Conservation (phyloP, 148 eudicot species). For the Vaccinium vitisidaea region DNA sequence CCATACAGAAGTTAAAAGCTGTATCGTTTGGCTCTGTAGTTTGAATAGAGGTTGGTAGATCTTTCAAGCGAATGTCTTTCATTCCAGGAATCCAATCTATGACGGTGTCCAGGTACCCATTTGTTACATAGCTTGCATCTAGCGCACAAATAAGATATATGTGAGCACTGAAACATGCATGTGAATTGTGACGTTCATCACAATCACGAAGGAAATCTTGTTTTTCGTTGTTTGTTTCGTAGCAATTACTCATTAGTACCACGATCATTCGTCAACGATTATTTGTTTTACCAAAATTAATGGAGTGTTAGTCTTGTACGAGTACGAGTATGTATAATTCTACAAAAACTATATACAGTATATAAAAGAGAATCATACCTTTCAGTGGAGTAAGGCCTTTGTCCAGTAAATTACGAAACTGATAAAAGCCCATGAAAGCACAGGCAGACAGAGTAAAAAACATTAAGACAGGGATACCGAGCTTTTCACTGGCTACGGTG, state of each 20-base stretch:
- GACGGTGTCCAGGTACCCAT: slow-evolving; percentile 2
- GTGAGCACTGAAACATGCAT: not conserved
- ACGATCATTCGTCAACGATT: no score
- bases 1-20: not conserved
- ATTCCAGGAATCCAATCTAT: slow-evolving; percentile 26
- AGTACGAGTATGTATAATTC: not conserved
- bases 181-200: not conserved
- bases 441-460: slow-evolving; percentile 24
- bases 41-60: slow-evolving; percentile 6
- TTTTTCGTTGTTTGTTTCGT: no score
- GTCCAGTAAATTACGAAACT: slow-evolving; percentile 12
- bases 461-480: slow-evolving; percentile 21
- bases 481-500: slow-evolving; percentile 11
- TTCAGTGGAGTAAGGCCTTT: slow-evolving; percentile 12
- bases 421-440: slow-evolving; percentile 26
- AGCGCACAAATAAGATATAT: not conserved
- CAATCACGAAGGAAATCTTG: no score
- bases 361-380: not conserved
- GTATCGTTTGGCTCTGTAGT: not conserved
- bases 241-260: no score
- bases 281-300: not conserved
- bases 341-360: not conserved
- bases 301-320: not conserved
- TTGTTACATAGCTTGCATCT: slow-evolving; percentile 16
- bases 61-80: slow-evolving; percentile 16